phyloP scores from a whole-genome alignment of 2,329 filamentous ascomycete genomes.

The Rutstroemia sp. region DNA sequence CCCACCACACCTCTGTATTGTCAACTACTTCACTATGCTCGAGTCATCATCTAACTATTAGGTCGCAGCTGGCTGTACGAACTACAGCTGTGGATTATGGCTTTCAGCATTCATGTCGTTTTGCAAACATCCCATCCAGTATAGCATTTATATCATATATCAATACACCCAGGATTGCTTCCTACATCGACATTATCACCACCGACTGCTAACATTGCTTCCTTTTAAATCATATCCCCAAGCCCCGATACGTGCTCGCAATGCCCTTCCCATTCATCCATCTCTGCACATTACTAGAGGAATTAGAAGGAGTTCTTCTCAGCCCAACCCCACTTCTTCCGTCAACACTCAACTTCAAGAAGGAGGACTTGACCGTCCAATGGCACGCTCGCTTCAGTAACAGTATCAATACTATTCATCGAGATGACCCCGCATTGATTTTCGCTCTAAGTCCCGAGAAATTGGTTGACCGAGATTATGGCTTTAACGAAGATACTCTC shows the following conservation, averaged over 20 bases:
- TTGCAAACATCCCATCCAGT: too few species aligned
- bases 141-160: too few species aligned
- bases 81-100: too few species aligned
- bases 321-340: constrained; percentile 34
- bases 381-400: constrained; percentile 66
- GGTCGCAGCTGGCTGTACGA: too few species aligned
- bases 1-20: not conserved
- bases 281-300: constrained; percentile 67
- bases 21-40: not conserved
- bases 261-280: constrained; percentile 51
- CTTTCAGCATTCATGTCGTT: too few species aligned
- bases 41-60: too few species aligned
- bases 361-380: constrained; percentile 43
- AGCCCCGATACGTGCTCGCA: not conserved
- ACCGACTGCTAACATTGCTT: not conserved
- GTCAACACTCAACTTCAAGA: constrained; percentile 41
- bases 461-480: constrained; percentile 71
- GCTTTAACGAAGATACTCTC: constrained; percentile 54
- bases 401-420: constrained; percentile 40
- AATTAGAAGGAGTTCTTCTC: constrained; percentile 43
- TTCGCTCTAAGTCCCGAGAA: constrained; percentile 35
- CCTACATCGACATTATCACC: too few species aligned
- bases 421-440: not conserved
- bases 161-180: too few species aligned
- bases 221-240: not conserved